Evolutionary conservation across 805 yeast genomes (phyloP).

Genomic region (Saturnispora serradocipensis): DNA sequence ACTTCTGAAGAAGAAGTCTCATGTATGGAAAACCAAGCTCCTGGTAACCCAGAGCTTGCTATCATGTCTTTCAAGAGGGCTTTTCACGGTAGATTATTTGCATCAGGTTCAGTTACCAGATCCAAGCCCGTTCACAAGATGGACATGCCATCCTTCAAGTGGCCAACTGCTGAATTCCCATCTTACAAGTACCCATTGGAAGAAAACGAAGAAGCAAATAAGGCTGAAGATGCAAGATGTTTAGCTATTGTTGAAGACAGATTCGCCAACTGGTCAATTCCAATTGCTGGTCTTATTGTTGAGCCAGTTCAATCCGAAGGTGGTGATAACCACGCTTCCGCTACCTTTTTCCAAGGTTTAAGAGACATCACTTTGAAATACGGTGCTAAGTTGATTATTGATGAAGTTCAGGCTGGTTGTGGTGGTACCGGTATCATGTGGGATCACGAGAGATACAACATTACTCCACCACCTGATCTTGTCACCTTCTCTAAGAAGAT

Average conservation of each 20-base stretch:
- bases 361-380: conserved; percentile 66
- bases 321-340: conserved; percentile 82
- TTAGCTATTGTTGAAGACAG: conserved; percentile 65
- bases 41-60: conserved; percentile 84
- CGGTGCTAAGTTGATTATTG: conserved; percentile 66
- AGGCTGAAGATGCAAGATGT: conserved; percentile 73
- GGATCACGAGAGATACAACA: conserved; percentile 82
- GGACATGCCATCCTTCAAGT: conserved; percentile 85
- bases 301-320: conserved; percentile 93
- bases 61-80: conserved; percentile 80
- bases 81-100: conserved; percentile 93
- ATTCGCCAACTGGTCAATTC: conserved; percentile 56
- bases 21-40: conserved; percentile 73
- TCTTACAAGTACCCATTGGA: conserved; percentile 64
- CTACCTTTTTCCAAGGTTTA: conserved; percentile 70
- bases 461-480: conserved; percentile 69
- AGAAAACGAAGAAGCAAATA: conserved; percentile 77
- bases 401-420: conserved; percentile 86
- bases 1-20: conserved; percentile 59
- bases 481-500: conserved; percentile 84
- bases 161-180: conserved; percentile 96
- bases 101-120: conserved; percentile 82
- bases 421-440: conserved; percentile 82
- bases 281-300: conserved; percentile 81
- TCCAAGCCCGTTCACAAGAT: conserved; percentile 93